Conservation (phyloP, 768 basidiomycete species). For the Boletellus ananas region DNA sequence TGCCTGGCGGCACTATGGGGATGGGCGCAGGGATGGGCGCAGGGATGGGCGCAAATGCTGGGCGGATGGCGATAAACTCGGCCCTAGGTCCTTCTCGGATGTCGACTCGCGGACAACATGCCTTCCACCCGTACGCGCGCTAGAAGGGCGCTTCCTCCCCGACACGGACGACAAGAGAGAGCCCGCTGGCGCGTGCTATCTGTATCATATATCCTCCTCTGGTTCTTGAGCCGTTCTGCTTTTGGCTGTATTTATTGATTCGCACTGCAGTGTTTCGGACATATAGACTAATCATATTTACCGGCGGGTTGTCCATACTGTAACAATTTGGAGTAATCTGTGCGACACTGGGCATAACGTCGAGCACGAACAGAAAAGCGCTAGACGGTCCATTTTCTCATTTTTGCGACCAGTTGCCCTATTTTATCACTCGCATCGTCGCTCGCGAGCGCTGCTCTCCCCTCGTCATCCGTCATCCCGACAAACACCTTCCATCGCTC, state of each 20-base stretch:
- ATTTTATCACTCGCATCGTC: constrained; percentile 21
- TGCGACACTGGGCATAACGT: not conserved
- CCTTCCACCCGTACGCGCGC: constrained; percentile 65
- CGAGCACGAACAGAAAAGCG: not conserved
- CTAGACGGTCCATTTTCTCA: constrained; percentile 30
- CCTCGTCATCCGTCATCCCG: constrained; percentile 54
- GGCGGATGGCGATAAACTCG: constrained; percentile 39
- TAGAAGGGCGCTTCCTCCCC: constrained; percentile 22
- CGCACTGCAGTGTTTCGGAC: not conserved
- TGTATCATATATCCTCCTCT: constrained; percentile 31
- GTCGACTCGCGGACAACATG: constrained; percentile 52
- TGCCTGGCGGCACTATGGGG: constrained; percentile 38
- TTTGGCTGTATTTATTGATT: constrained; percentile 15
- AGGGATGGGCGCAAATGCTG: constrained; percentile 30
- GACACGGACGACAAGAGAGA: not conserved
- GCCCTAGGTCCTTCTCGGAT: constrained; percentile 48
- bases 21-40: constrained; percentile 10
- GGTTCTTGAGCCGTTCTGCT: constrained; percentile 15
- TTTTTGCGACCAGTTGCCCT: constrained; percentile 23
- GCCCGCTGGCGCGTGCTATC: constrained; percentile 4
- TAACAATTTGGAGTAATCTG: constrained; percentile 5
- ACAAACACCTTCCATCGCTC: constrained; percentile 74
- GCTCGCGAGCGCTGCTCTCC: constrained; percentile 17
- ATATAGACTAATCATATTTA: constrained; percentile 2
- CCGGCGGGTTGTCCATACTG: not conserved